Percentiles rank a stretch among this genome's conserved stretches.
These are phyloP conservation scores for Didymosphaeria variabile DNA, from an alignment of 2,329 filamentous ascomycete genomes.

Conservation along the genomic window DNA sequence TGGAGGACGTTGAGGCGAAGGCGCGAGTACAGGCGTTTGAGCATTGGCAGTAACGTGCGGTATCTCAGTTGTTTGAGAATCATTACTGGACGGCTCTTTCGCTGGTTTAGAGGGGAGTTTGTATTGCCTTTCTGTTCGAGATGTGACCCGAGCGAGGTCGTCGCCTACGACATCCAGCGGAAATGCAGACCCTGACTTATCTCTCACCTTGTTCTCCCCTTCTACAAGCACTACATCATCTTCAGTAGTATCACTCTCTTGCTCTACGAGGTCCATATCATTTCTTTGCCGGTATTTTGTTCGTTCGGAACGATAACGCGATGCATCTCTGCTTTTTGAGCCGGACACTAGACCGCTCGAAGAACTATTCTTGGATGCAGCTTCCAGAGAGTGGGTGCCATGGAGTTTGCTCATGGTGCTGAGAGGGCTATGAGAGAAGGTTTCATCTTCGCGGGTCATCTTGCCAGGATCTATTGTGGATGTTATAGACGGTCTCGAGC, in stretches of 20 bases:
- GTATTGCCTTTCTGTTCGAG: slow-evolving; percentile 37
- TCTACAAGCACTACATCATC: slow-evolving; percentile 41
- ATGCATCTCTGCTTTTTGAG: slow-evolving; percentile 24
- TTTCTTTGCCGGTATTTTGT: slow-evolving; percentile 33
- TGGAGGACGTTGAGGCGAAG: slow-evolving; percentile 49
- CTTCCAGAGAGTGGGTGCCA: slow-evolving; percentile 30
- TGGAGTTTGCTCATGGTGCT: slow-evolving; percentile 35
- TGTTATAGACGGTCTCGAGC: slow-evolving; percentile 40
- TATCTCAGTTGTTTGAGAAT: slow-evolving; percentile 31
- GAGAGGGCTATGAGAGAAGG: slow-evolving; percentile 36
- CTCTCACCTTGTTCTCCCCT: slow-evolving; percentile 31
- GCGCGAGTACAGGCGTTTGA: slow-evolving; percentile 36
- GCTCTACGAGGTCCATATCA: slow-evolving; percentile 35
- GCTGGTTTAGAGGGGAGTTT: slow-evolving; percentile 30
- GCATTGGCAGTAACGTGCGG: slow-evolving; percentile 31
- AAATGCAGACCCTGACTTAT: slow-evolving; percentile 34
- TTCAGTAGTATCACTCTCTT: slow-evolving; percentile 44
- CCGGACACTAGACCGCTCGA: slow-evolving; percentile 27
- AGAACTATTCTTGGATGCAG: slow-evolving; percentile 19
- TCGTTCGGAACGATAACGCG: slow-evolving; percentile 30
- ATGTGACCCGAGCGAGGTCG: slow-evolving; percentile 29
- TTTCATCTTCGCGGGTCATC: slow-evolving; percentile 35
- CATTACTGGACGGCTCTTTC: slow-evolving; percentile 35
- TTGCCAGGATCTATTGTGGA: slow-evolving; percentile 33
- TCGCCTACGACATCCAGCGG: slow-evolving; percentile 35